Evolutionary conservation across 179 eudicot genomes (phyloP).

Genomic region (Carnegiea gigantea): DNA sequence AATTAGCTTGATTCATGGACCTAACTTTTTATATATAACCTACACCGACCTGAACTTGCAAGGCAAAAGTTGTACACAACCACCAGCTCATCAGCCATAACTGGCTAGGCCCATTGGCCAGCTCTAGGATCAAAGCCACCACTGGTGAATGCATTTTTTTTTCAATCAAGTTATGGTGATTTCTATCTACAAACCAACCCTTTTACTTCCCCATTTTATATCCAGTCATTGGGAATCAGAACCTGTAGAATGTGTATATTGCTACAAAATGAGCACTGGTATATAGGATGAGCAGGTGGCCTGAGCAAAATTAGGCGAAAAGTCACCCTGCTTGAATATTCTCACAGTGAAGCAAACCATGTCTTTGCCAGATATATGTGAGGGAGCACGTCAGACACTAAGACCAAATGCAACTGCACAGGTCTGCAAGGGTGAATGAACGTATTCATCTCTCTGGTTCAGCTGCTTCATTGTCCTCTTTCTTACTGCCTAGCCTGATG

Average conservation of each 20-base stretch:
- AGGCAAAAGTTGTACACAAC: no score
- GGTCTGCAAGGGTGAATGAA: slow-evolving; percentile 6
- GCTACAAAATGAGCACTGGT: slow-evolving; percentile 24
- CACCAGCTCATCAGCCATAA: neutral
- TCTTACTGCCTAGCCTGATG: slow-evolving; percentile 69
- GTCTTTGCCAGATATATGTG: neutral
- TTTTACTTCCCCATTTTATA: slow-evolving; percentile 1
- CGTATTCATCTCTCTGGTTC: slow-evolving; percentile 45
- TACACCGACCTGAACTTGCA: no score
- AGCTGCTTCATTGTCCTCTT: slow-evolving; percentile 38
- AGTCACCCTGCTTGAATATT: slow-evolving; percentile 11
- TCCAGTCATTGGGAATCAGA: neutral
- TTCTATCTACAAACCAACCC: slow-evolving; percentile 1
- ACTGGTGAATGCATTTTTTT: neutral
- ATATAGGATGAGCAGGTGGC: slow-evolving; percentile 17
- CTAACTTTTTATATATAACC: no score
- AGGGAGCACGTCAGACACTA: neutral
- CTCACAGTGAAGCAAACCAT: neutral
- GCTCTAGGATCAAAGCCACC: neutral
- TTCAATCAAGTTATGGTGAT: neutral
- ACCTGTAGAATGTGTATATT: slow-evolving; percentile 3
- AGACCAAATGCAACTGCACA: neutral
- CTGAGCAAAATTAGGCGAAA: slow-evolving; percentile 26
- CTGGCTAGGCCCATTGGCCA: neutral
- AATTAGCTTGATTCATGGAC: no score